These are phyloP conservation scores for Pichia rugopelliculosa DNA, from an alignment of 805 yeast genomes.

Conservation along the genomic window DNA sequence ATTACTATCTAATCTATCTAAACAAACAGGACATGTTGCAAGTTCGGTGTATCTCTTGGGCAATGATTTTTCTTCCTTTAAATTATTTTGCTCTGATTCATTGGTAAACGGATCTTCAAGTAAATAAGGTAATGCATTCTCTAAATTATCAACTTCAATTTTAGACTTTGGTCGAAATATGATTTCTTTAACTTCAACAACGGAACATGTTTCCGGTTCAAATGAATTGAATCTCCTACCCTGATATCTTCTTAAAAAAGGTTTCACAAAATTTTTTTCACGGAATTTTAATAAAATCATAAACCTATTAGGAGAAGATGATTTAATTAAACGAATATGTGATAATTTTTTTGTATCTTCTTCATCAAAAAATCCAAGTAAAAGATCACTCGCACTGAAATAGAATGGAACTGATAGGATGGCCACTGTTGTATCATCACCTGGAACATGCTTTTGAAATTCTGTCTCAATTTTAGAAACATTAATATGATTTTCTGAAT, in stretches of 20 bases:
- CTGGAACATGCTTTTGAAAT: constrained; percentile 20
- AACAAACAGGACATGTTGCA: constrained; percentile 90
- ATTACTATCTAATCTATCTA: constrained; percentile 78
- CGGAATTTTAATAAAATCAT: constrained; percentile 74
- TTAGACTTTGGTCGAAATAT: constrained; percentile 30
- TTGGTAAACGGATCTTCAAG: constrained; percentile 66
- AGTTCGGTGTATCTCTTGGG: constrained; percentile 41
- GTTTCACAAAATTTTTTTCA: constrained; percentile 45
- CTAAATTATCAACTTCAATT: constrained; percentile 5
- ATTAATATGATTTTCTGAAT: constrained; percentile 30
- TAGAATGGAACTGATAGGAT: constrained; percentile 84
- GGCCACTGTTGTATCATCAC: constrained; percentile 63
- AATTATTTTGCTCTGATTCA: neutral
- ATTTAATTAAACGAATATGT: constrained; percentile 65
- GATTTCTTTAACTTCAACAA: constrained; percentile 59
- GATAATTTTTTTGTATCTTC: constrained; percentile 45
- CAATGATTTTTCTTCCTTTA: constrained; percentile 11
- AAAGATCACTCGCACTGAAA: constrained; percentile 73
- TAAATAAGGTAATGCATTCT: constrained; percentile 51
- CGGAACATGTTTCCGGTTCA: constrained; percentile 85
- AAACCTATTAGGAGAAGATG: constrained; percentile 60
- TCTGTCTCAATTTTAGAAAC: constrained; percentile 13
- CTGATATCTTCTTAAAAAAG: constrained; percentile 58
- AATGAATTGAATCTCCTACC: constrained; percentile 74
- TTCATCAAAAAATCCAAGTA: constrained; percentile 70